phyloP scores from a whole-genome alignment of 257 asterid species.

The Solanum okadae region DNA sequence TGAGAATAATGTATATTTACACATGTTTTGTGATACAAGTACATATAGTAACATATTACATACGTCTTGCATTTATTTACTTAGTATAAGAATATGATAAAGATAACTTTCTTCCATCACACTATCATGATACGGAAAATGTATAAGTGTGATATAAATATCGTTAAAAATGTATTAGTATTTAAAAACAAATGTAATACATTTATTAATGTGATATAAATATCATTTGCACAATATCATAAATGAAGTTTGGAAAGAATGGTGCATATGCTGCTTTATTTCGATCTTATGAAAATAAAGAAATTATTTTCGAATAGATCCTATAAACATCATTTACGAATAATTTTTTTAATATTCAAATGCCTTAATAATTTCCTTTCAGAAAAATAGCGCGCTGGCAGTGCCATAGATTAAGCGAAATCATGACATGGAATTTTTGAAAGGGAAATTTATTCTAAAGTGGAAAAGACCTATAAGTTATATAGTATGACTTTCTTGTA shows the following conservation, averaged over 20 bases:
- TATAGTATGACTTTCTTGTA: not conserved
- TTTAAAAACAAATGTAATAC: not conserved
- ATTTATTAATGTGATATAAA: not conserved
- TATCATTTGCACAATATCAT: not conserved
- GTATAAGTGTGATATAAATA: too few species aligned
- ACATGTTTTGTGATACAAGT: not conserved
- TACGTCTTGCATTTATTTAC: not conserved
- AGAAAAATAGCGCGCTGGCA: not conserved
- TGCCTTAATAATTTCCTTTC: not conserved
- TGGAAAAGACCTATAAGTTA: not conserved
- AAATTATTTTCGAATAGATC: too few species aligned
- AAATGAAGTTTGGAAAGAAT: not conserved
- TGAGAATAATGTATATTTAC: not conserved
- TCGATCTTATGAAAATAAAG: accelerated
- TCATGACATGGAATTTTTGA: not conserved
- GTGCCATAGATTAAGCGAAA: not conserved
- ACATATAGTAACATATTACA: not conserved
- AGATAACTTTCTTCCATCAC: not conserved
- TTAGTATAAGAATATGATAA: not conserved
- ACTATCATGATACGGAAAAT: not conserved
- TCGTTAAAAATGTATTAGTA: not conserved
- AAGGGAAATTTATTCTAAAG: not conserved
- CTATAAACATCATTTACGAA: not conserved
- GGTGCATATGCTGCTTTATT: too few species aligned
- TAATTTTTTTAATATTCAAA: not conserved